Percentiles rank a stretch among this genome's conserved stretches.
phyloP scores from a whole-genome alignment of 2,329 filamentous ascomycete genomes.

The Aspergillus brunneoviolaceus region DNA sequence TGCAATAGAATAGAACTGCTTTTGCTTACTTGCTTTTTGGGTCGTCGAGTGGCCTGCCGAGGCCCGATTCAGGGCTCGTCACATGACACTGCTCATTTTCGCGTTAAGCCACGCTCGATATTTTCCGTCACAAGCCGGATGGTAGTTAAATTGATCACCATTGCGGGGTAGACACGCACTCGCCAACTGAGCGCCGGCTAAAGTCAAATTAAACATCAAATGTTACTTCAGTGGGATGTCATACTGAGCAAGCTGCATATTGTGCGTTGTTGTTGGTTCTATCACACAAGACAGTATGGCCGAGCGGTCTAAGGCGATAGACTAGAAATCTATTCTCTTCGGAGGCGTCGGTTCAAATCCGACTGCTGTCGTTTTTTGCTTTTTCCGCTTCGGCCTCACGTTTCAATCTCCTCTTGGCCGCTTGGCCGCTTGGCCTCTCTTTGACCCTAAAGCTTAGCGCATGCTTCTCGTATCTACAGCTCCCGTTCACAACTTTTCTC shows the following conservation, averaged over 20 bases:
- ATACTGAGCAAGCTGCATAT: too few relatives aligned
- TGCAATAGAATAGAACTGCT: too few relatives aligned
- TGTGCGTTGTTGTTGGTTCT: fast-evolving
- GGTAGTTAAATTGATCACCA: neutral
- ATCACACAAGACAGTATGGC: neutral
- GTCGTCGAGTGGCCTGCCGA: neutral
- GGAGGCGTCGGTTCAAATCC: neutral
- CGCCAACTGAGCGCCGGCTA: too few relatives aligned
- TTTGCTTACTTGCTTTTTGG: neutral
- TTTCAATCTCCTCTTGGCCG: too few relatives aligned
- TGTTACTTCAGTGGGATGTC: too few relatives aligned
- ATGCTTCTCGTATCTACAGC: too few relatives aligned
- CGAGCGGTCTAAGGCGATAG: neutral
- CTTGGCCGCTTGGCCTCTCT: too few relatives aligned
- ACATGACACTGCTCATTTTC: neutral
- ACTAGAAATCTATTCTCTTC: neutral
- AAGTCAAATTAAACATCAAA: too few relatives aligned
- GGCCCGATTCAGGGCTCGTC: neutral
- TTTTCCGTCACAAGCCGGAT: neutral
- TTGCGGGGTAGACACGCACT: neutral
- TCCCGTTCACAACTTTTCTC: too few relatives aligned
- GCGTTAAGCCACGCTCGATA: neutral
- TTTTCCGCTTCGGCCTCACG: neutral
- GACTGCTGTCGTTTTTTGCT: neutral
- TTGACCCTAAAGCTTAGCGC: too few relatives aligned